A percentile compares a stretch with the other conserved stretches of the same genome.
Conservation (phyloP, 2,329 filamentous ascomycete genomes). For the Sclerotinia minor region DNA sequence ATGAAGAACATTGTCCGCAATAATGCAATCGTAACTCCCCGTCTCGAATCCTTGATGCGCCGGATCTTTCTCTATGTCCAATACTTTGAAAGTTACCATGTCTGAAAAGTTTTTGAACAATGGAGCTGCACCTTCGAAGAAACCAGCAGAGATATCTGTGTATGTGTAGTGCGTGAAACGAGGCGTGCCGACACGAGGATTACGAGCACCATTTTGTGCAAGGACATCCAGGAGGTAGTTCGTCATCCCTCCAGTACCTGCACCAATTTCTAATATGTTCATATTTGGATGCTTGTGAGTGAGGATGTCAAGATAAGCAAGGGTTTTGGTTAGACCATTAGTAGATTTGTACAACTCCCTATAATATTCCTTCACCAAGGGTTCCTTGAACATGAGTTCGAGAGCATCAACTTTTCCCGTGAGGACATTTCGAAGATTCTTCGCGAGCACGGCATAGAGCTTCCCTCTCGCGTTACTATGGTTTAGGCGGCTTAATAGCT, state of each 20-base stretch:
- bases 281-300: neutral
- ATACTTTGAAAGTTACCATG: neutral
- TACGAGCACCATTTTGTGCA: neutral
- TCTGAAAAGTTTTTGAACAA: neutral
- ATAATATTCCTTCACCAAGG: neutral
- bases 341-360: neutral
- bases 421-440: neutral
- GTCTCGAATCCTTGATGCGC: neutral
- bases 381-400: neutral
- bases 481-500: neutral
- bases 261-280: neutral
- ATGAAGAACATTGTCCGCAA: slow-evolving; percentile 14
- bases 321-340: neutral
- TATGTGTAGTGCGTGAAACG: neutral
- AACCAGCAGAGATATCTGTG: neutral
- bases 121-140: neutral
- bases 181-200: neutral
- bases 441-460: neutral
- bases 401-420: neutral
- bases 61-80: slow-evolving; percentile 10
- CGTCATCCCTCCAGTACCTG: neutral
- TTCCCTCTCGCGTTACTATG: neutral
- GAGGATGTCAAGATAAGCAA: neutral
- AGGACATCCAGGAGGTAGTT: neutral
- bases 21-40: neutral